Conservation (phyloP, 768 basidiomycete genomes). For the Pluteus cervinus region DNA sequence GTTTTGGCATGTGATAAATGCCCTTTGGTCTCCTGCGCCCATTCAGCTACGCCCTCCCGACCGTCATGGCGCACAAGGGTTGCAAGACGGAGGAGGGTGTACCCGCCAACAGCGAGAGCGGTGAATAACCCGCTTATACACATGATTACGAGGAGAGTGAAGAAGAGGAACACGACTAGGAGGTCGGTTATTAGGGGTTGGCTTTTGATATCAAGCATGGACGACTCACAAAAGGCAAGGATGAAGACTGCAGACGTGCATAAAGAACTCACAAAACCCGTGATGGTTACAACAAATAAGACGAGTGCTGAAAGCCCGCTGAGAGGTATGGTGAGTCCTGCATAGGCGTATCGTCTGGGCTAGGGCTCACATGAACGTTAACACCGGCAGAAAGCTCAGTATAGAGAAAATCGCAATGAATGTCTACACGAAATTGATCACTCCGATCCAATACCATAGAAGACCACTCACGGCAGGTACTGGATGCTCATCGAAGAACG, state of each 20-base stretch:
- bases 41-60: slow-evolving; percentile 16
- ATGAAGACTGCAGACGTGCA: slow-evolving; percentile 19
- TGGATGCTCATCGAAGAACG: slow-evolving; percentile 28
- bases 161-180: slow-evolving; percentile 27
- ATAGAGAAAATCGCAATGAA: slow-evolving; percentile 32
- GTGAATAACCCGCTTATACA: slow-evolving; percentile 28
- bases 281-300: slow-evolving; percentile 28
- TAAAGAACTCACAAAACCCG: slow-evolving; percentile 19
- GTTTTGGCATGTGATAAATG: too few species aligned
- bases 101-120: slow-evolving; percentile 19
- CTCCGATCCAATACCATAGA: background rate
- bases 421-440: slow-evolving; percentile 22
- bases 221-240: slow-evolving; percentile 23
- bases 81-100: slow-evolving; percentile 26
- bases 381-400: slow-evolving; percentile 27
- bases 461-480: slow-evolving; percentile 23
- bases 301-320: slow-evolving; percentile 24
- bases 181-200: slow-evolving; percentile 1
- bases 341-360: slow-evolving; percentile 3
- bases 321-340: slow-evolving; percentile 21
- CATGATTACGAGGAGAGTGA: slow-evolving; percentile 24
- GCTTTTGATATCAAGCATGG: background rate
- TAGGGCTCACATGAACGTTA: slow-evolving; percentile 31
- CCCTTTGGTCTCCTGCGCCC: slow-evolving; percentile 19
- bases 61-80: slow-evolving; percentile 28